Evolutionary conservation across 345 rosid genomes (phyloP).

Genomic region (Syzygium oleosum): DNA sequence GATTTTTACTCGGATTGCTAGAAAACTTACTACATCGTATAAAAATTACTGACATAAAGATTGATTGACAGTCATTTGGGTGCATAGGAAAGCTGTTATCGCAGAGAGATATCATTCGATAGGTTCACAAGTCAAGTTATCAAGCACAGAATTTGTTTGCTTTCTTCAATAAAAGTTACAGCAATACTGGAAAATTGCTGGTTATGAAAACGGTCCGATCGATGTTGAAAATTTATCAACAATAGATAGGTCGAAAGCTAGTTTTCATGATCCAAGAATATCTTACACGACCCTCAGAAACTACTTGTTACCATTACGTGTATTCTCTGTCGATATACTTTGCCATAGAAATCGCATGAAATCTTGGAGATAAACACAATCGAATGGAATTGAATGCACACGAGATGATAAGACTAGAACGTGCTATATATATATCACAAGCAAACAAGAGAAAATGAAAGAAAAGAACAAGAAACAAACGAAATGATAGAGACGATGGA

Average conservation of each 20-base stretch:
- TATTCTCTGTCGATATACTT: background rate
- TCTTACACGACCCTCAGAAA: background rate
- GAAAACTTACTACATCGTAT: background rate
- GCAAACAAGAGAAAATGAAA: background rate
- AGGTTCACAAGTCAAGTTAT: background rate
- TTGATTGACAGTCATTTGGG: background rate
- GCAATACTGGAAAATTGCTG: background rate
- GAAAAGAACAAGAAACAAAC: background rate
- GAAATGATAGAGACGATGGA: background rate
- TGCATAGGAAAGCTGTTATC: fast-evolving
- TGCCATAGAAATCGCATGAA: background rate
- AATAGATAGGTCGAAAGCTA: background rate
- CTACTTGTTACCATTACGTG: background rate
- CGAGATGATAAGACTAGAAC: background rate
- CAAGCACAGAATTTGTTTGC: background rate
- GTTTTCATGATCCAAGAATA: background rate
- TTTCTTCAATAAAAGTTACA: background rate
- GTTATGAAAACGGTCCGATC: background rate
- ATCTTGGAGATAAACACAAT: background rate
- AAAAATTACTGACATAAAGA: background rate
- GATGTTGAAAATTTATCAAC: background rate
- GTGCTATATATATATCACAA: background rate
- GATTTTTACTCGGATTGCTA: background rate
- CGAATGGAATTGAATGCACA: background rate
- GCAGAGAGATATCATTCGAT: background rate